phyloP scores from a whole-genome alignment of 2,329 filamentous ascomycete genomes.

The Monosporascus sp. region DNA sequence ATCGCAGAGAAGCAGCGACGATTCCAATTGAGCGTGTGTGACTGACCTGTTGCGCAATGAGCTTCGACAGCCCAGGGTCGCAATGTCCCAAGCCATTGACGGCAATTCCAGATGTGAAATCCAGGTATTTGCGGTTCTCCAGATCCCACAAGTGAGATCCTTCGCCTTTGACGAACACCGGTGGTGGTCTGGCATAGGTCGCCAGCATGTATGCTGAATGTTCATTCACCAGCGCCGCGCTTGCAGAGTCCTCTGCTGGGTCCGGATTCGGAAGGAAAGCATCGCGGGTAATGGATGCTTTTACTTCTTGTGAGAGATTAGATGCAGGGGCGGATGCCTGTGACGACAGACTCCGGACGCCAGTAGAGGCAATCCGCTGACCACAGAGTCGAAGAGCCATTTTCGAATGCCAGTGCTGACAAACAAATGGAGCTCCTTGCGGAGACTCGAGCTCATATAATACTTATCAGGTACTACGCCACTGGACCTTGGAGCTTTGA shows the following conservation, averaged over 20 bases:
- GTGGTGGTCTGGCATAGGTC: conserved; percentile 85
- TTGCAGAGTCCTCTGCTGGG: conserved; percentile 33
- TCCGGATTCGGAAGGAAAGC: conserved; percentile 26
- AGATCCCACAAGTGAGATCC: conserved; percentile 88
- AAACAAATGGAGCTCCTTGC: neutral
- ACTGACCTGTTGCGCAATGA: conserved; percentile 70
- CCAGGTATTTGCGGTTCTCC: conserved; percentile 83
- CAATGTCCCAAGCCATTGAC: conserved; percentile 91
- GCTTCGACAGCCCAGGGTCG: conserved; percentile 68
- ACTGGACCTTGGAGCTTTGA: neutral
- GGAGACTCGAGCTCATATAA: neutral
- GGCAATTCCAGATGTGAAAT: conserved; percentile 93
- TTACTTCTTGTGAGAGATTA: conserved; percentile 18
- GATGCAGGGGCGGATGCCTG: conserved; percentile 15
- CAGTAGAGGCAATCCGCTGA: conserved; percentile 12
- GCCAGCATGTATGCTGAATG: conserved; percentile 88
- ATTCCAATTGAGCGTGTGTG: neutral
- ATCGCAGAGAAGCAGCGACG: neutral
- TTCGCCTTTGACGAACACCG: conserved; percentile 82
- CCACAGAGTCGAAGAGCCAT: conserved; percentile 23
- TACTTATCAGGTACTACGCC: neutral
- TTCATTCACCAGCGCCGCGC: conserved; percentile 66
- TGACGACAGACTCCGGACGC: conserved; percentile 18
- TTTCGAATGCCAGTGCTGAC: neutral
- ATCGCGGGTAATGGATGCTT: conserved; percentile 20